Evolutionary conservation across 495 filamentous ascomycete species (phyloP), one percentile per base, ranked within the genome.

Genomic region (Penicillium steckii): DNA sequence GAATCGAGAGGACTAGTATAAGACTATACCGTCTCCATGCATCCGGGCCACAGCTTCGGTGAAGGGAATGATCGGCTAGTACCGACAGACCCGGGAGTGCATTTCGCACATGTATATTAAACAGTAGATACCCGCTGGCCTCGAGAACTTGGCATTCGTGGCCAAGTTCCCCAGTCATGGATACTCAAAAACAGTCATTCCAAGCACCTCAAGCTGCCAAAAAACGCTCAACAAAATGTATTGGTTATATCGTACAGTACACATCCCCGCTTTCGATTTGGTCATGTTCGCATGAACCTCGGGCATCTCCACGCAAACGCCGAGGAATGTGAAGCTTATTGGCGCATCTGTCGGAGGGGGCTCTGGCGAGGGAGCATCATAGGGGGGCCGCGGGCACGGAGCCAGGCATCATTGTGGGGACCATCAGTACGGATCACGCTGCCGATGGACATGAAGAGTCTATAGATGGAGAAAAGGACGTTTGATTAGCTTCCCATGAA

Each of bases 391-490:
- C 69, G 67, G 44, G 72, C 73, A 25, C 74, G 74, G 50, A 73
- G 70, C 72, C 73, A 78, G 56, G 72, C 70, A 57, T 78, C 73
- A 61, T 74, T 73, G 55, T 68, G 60, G 40, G 73, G 73, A 48
- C 81, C 81, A 59, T 96, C 92, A 15, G 91, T 88, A 65, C 94
- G 87, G 61, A 98, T 97, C 17, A 93, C 91, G 57, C 89, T 95
- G 54, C 94, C 94, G 62, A 98, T 96, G 30, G 88, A 92, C 94
- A 98, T 98, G 80, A 98, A 98, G 71, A 97, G 96, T 18, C 94
- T 98, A 41, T 19, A 41, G 18, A 22, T n/a, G 43, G 24, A 24
- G 7, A 47, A 25, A 41, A 48, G 50, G 17, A 19, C 25, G n/a
- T 3, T 42, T 26, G 42, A 43, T 63, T 57, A 53, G 57, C 22